Base-by-base conservation (phyloP, 345 rosid genomes). In the Arabidopsis arenosa region DNA sequence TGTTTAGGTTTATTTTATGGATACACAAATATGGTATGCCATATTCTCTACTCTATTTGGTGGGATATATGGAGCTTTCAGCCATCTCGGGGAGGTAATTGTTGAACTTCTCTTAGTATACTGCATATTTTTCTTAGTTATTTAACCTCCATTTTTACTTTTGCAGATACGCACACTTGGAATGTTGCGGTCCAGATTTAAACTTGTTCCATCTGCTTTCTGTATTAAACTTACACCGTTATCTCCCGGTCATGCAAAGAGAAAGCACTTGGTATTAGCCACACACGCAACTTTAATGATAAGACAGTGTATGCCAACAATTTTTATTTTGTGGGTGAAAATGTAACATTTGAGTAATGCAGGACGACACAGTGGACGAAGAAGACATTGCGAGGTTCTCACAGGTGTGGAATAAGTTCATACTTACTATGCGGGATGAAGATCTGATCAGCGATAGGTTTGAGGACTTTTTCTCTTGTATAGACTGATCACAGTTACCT, bases 21-120 rank as follows among this genome's bases (percentile, higher is more conserved):
- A 95, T 83, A 75, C 87, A 15, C 99, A 95, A 88, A 92, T 95
- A 83, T 95, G 99, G 99, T 95, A 95, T 80, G 85, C 97, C 81
- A 95, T 95, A 82, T 95, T 85, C 78, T 90, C 94, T 45, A 95
- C 98, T 62, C 87, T 95, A 35, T 88, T 89, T 85, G 99, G 99
- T 58, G 98, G 99, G 67, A 90, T 95, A 68, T 84, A 74, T 83
- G 99, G 99, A 81, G 98, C 98, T 67, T 86, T 92, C 83, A 90
- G 93, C 71, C 99, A 95, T 86, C 83, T 92, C 86, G 99, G 99
- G 17, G 97, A 95, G 97, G 99, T 95, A 72, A 80, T 84, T 83
- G 74, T 53, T 56, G 39, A 47, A 26, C 59, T 76, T 15, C 67
- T 70, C 59, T 63, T 62, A 62, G 41, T 43, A 63, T 17, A 62